Conservation (phyloP, 1,284 basidiomycete species). For the Heliocybe sulcata region DNA sequence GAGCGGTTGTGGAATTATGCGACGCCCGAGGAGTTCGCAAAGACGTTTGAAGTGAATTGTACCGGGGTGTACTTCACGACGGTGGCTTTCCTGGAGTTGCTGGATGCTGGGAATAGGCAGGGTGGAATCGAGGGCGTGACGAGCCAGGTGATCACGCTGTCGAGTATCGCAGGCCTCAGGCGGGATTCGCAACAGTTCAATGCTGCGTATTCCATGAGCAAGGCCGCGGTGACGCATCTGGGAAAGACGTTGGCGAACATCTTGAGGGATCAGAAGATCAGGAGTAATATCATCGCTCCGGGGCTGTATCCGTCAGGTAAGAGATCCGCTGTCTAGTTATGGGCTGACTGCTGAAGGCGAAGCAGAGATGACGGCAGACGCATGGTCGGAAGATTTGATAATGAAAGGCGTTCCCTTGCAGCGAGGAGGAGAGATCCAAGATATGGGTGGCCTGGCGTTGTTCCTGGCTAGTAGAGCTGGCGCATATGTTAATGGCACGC, state of each 20-base stretch:
- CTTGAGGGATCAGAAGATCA: slow-evolving; percentile 64
- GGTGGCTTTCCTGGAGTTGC: slow-evolving; percentile 64
- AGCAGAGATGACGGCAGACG: slow-evolving; percentile 58
- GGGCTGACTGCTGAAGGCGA: slow-evolving; percentile 9
- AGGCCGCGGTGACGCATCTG: slow-evolving; percentile 60
- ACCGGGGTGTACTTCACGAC: slow-evolving; percentile 67
- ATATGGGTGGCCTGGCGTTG: slow-evolving; percentile 64
- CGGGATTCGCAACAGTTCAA: slow-evolving; percentile 56
- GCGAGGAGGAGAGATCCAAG: slow-evolving; percentile 49
- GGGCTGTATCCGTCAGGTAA: slow-evolving; percentile 68
- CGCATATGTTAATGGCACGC: slow-evolving; percentile 63
- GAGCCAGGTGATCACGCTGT: slow-evolving; percentile 54
- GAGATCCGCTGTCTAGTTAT: slow-evolving; percentile 8
- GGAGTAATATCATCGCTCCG: slow-evolving; percentile 65
- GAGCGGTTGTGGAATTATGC: slow-evolving; percentile 56
- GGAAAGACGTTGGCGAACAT: slow-evolving; percentile 64
- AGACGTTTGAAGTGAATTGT: slow-evolving; percentile 61
- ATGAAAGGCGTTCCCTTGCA: slow-evolving; percentile 46
- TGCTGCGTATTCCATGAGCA: slow-evolving; percentile 63
- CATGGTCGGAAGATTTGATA: slow-evolving; percentile 36
- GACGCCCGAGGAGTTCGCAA: slow-evolving; percentile 49
- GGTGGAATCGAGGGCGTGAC: slow-evolving; percentile 18
- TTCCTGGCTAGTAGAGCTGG: slow-evolving; percentile 68
- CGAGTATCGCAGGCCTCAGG: slow-evolving; percentile 60
- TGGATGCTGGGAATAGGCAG: slow-evolving; percentile 57